Percentiles rank a stretch among this genome's conserved stretches.
Evolutionary conservation across 2,329 filamentous ascomycete genomes (phyloP).

Genomic region (Monosporascus sp.): DNA sequence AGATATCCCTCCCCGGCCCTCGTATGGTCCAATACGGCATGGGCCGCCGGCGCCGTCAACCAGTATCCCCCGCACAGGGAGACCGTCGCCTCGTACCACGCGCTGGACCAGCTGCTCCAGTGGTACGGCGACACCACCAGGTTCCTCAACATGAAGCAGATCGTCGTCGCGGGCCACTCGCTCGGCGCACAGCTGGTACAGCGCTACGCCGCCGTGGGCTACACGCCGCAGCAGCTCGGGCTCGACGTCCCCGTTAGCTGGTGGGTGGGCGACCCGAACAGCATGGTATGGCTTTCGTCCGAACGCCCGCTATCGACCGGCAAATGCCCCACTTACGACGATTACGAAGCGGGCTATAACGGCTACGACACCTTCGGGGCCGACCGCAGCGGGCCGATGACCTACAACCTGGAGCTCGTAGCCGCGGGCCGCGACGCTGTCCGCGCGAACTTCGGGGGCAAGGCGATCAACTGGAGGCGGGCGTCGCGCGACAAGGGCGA

Average conservation of each 20-base stretch:
- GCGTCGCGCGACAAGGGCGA: slow-evolving; percentile 6
- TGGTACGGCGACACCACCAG: slow-evolving; percentile 3
- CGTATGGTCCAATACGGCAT: slow-evolving; percentile 4
- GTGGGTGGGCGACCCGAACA: slow-evolving; percentile 10
- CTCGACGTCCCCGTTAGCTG: slow-evolving; percentile 3
- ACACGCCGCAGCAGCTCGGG: slow-evolving; percentile 1
- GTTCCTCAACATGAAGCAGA: slow-evolving; percentile 9
- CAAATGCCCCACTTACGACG: slow-evolving; percentile 3
- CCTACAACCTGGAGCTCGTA: slow-evolving; percentile 6
- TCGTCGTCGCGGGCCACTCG: slow-evolving; percentile 9
- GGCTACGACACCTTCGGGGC: slow-evolving; percentile 4
- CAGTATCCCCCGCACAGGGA: slow-evolving; percentile 3
- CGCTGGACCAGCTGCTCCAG: slow-evolving; percentile 7
- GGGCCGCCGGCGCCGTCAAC: slow-evolving; percentile 7
- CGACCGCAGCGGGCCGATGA: background rate
- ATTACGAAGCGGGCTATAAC: slow-evolving; percentile 7
- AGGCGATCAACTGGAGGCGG: slow-evolving; percentile 4
- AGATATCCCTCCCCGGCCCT: slow-evolving; percentile 2
- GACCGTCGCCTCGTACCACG: slow-evolving; percentile 3
- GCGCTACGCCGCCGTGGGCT: slow-evolving; percentile 8
- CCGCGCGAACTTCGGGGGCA: slow-evolving; percentile 2
- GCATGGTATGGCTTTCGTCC: slow-evolving; percentile 3
- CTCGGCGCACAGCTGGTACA: slow-evolving; percentile 7
- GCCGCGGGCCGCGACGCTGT: slow-evolving; percentile 2
- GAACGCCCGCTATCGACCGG: slow-evolving; percentile 2